These are phyloP conservation scores for Ophiocordyceps sinensis DNA, from an alignment of 2,329 filamentous ascomycete genomes.

Conservation along the genomic window DNA sequence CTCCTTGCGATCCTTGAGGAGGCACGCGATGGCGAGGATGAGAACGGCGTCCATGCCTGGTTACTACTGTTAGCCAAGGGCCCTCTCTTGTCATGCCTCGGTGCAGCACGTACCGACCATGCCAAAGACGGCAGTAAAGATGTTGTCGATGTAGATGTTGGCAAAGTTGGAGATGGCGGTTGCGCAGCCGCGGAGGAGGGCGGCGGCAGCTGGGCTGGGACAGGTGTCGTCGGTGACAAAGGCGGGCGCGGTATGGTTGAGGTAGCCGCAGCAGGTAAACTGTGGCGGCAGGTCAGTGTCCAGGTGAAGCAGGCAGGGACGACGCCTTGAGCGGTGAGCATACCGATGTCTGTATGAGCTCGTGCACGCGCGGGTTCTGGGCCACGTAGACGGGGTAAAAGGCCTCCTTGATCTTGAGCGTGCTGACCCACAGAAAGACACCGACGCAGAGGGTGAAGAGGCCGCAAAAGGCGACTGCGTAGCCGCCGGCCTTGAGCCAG, in stretches of 20 bases:
- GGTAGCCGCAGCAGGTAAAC: slow-evolving; percentile 72
- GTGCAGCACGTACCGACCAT: slow-evolving; percentile 44
- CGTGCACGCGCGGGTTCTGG: slow-evolving; percentile 44
- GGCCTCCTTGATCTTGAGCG: slow-evolving; percentile 50
- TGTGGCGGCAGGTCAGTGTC: slow-evolving; percentile 16
- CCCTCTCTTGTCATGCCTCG: not conserved
- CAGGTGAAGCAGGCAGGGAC: not conserved
- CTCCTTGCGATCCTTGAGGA: slow-evolving; percentile 71
- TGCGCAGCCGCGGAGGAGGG: slow-evolving; percentile 55
- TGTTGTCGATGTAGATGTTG: slow-evolving; percentile 56
- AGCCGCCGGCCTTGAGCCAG: slow-evolving; percentile 57
- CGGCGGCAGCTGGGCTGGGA: slow-evolving; percentile 54
- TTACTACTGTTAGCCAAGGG: not conserved
- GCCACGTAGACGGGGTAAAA: slow-evolving; percentile 46
- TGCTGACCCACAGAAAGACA: slow-evolving; percentile 57
- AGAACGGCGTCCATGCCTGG: slow-evolving; percentile 49
- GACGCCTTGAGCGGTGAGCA: slow-evolving; percentile 13
- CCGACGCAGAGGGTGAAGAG: slow-evolving; percentile 53
- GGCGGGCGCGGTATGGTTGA: slow-evolving; percentile 55
- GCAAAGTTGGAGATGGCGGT: slow-evolving; percentile 52
- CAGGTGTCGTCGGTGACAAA: slow-evolving; percentile 58
- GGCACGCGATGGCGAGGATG: slow-evolving; percentile 56
- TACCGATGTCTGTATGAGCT: slow-evolving; percentile 57
- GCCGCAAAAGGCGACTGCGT: slow-evolving; percentile 45
- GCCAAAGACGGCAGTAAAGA: slow-evolving; percentile 70